Evolutionary conservation across 2,329 filamentous ascomycete genomes (phyloP).

Genomic region (Bipolaris cookei): DNA sequence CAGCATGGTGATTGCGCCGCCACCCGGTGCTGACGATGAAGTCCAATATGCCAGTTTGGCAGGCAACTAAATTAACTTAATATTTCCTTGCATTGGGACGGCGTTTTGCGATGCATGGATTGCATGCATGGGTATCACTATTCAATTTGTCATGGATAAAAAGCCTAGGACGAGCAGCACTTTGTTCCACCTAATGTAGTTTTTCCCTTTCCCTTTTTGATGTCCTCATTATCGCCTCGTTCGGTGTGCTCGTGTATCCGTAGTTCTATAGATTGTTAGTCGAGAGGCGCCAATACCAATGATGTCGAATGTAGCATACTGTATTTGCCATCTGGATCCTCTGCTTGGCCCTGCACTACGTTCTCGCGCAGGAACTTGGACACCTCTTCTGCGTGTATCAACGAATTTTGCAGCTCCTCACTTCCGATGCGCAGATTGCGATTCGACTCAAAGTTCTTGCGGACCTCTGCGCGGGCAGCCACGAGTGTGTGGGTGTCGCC

Average conservation of each 20-base stretch:
- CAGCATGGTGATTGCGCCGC: slow-evolving; percentile 67
- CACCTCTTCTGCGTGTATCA: slow-evolving; percentile 82
- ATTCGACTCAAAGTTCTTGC: slow-evolving; percentile 74
- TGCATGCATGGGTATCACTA: slow-evolving; percentile 41
- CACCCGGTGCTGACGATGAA: slow-evolving; percentile 79
- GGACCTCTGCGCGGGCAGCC: slow-evolving; percentile 75
- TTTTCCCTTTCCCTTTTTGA: slow-evolving; percentile 67
- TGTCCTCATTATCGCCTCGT: slow-evolving; percentile 88
- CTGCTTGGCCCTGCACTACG: slow-evolving; percentile 78
- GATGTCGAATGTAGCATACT: slow-evolving; percentile 61
- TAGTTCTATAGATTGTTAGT: slow-evolving; percentile 64
- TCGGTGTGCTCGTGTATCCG: slow-evolving; percentile 92
- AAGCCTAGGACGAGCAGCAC: slow-evolving; percentile 49
- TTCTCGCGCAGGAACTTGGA: slow-evolving; percentile 81
- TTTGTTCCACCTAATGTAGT: slow-evolving; percentile 47
- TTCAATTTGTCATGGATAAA: slow-evolving; percentile 30
- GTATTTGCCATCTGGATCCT: slow-evolving; percentile 59
- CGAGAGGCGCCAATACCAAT: neutral
- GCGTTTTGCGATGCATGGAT: slow-evolving; percentile 30
- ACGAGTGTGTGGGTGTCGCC: slow-evolving; percentile 72
- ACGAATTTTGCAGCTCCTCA: slow-evolving; percentile 66
- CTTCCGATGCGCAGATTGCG: slow-evolving; percentile 64
- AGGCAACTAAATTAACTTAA: slow-evolving; percentile 72
- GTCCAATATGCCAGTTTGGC: slow-evolving; percentile 84
- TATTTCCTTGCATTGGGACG: slow-evolving; percentile 28